Evolutionary conservation across 306 rosid species (phyloP).

Genomic region (Acacia crassicarpa): DNA sequence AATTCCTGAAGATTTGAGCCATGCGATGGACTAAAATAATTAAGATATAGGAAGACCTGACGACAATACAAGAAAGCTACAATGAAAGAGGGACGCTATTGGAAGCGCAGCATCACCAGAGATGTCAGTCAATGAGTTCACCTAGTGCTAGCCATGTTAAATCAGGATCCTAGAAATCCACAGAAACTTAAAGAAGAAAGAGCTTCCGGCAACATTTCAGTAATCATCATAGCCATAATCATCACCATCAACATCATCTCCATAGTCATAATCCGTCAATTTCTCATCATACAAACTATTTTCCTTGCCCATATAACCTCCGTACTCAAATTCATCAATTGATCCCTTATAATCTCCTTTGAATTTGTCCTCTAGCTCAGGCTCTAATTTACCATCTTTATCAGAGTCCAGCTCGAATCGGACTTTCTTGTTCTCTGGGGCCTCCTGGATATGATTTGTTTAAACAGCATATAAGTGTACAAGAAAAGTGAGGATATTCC

Average conservation of each 20-base stretch:
- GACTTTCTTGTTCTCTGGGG: constrained; percentile 29
- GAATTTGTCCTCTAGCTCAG: constrained; percentile 16
- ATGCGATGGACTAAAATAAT: background rate
- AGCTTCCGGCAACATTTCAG: constrained; percentile 12
- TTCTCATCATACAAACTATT: constrained; percentile 27
- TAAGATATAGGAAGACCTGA: background rate
- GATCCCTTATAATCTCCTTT: constrained; percentile 15
- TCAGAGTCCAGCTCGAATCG: constrained; percentile 28
- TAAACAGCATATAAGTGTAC: background rate
- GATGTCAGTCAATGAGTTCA: constrained; percentile 1
- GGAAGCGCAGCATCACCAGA: background rate
- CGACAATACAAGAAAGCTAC: background rate
- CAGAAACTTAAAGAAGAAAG: background rate
- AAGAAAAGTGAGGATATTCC: background rate
- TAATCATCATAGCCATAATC: constrained; percentile 16
- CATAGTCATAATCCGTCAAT: constrained; percentile 15
- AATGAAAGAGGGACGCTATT: background rate
- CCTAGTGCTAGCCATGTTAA: constrained; percentile 15
- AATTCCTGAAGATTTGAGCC: background rate
- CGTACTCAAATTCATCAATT: constrained; percentile 14
- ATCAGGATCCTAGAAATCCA: background rate
- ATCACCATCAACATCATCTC: background rate
- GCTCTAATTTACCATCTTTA: constrained; percentile 10
- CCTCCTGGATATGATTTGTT: constrained; percentile 27
- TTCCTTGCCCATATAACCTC: constrained; percentile 10